phyloP scores from a whole-genome alignment of 2,329 filamentous ascomycete genomes.

The Keithomyces neogunnii region DNA sequence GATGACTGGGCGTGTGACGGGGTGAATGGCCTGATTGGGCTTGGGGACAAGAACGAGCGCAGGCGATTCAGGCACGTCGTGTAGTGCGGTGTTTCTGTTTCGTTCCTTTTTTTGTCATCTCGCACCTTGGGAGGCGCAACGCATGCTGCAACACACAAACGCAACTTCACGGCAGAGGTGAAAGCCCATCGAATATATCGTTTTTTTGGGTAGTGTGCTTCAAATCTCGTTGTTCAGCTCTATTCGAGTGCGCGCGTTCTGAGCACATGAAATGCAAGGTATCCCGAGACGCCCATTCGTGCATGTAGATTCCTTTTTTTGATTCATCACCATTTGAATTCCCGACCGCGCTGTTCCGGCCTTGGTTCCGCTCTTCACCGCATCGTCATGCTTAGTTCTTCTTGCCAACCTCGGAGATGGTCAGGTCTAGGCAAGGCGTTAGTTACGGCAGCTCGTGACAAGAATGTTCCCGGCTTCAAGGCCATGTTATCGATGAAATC shows the following conservation, averaged over 20 bases:
- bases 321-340: slow-evolving; percentile 15
- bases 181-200: neutral
- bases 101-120: neutral
- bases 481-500: neutral
- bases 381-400: slow-evolving; percentile 34
- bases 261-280: slow-evolving; percentile 42
- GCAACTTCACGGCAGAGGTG: neutral
- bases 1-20: slow-evolving; percentile 26
- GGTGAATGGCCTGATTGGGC: slow-evolving; percentile 16
- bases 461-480: neutral
- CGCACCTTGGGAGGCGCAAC: neutral
- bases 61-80: slow-evolving; percentile 17
- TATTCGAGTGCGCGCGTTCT: slow-evolving; percentile 28
- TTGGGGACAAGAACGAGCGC: slow-evolving; percentile 13
- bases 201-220: slow-evolving; percentile 15
- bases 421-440: slow-evolving; percentile 30
- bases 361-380: slow-evolving; percentile 12
- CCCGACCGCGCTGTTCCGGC: neutral
- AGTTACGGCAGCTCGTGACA: neutral
- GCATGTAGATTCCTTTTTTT: slow-evolving; percentile 27
- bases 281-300: slow-evolving; percentile 48
- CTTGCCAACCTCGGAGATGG: slow-evolving; percentile 46
- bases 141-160: neutral
- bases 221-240: slow-evolving; percentile 27
- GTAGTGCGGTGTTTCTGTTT: neutral